Evolutionary conservation across 106 monocot genomes (phyloP), one percentile per base, ranked within the genome.

Genomic region (Amphibolis antarctica): DNA sequence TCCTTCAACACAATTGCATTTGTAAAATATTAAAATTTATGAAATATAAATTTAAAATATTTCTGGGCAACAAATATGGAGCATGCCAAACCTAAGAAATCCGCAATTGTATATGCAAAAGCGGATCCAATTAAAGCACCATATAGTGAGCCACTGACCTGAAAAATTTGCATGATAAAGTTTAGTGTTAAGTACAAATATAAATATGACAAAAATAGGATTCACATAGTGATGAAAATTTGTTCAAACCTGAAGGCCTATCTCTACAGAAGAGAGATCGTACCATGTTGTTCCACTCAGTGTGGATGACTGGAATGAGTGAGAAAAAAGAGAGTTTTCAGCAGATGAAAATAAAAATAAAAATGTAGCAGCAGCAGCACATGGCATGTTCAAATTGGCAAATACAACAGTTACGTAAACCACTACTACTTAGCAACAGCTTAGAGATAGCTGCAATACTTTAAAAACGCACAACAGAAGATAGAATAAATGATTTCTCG

Each of bases 81-180:
- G 60, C 46, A 59, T 19, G 29, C 46, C 69, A 51, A 63, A 90
- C 96, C 96, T 84, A 90, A 74, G 74, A 82, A 80, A 67, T 96
- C 96, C 53, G 86, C 86, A 68, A 94, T 48, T 21, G 73, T 57
- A 62, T 67, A 93, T 53, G 94, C 94, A 70, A 82, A 69, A 64
- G 65, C 29, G 48, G 89, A 94, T 71, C 94, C 94, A 60, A 89
- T 76, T 59, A 89, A 69, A 25, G 94, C 89, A 43, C 94, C 89
- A 77, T 94, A 94, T 48, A 94, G 66, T 21, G 94, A 94, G 11
- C 92, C 92, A 78, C 92, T 92, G 43, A 85, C 92, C 92, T 92
- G 84, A n/a, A 80, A 63, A 18, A 30, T 60, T 64, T 59, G 14
- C 45, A 63, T 9, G 42, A 62, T 22, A 0, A 50, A 14, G 42